These are phyloP conservation scores for Biscutella laevigata DNA, from an alignment of 441 rosid genomes.

Conservation along the genomic window DNA sequence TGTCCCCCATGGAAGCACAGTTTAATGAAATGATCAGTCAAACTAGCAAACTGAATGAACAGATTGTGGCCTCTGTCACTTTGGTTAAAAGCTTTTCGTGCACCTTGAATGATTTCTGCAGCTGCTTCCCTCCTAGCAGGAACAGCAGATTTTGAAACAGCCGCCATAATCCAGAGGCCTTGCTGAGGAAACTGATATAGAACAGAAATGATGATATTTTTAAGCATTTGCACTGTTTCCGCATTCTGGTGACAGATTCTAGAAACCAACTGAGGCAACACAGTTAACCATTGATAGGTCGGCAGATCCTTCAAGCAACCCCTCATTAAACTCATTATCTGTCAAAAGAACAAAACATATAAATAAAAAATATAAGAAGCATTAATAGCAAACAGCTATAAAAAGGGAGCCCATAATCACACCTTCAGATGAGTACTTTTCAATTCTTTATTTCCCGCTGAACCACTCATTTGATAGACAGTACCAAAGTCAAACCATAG, in stretches of 20 bases:
- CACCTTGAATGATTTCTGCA: slow-evolving; percentile 90
- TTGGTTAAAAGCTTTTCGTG: slow-evolving; percentile 69
- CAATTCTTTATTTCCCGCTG: slow-evolving; percentile 59
- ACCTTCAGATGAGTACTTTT: slow-evolving; percentile 74
- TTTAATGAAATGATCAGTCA: slow-evolving; percentile 85
- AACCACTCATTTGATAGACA: slow-evolving; percentile 53
- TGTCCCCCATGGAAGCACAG: slow-evolving; percentile 92
- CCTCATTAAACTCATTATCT: slow-evolving; percentile 82
- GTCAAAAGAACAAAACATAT: slow-evolving; percentile 26
- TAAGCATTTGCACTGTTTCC: slow-evolving; percentile 74
- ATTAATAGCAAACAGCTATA: slow-evolving; percentile 1
- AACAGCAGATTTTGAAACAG: slow-evolving; percentile 92
- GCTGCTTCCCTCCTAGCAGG: slow-evolving; percentile 94
- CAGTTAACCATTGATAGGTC: slow-evolving; percentile 89
- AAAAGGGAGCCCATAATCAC: slow-evolving; percentile 19
- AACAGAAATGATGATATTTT: slow-evolving; percentile 75
- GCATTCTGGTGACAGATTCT: slow-evolving; percentile 98
- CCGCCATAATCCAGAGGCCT: slow-evolving; percentile 97
- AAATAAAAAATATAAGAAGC: neutral
- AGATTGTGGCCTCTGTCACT: slow-evolving; percentile 68
- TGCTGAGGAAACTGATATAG: slow-evolving; percentile 90
- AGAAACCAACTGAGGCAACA: slow-evolving; percentile 94
- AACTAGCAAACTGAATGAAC: slow-evolving; percentile 83
- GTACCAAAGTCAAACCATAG: slow-evolving; percentile 98
- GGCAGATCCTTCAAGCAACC: slow-evolving; percentile 99